Base-by-base conservation (phyloP, 345 rosid species). In the Limnanthes douglasii region DNA sequence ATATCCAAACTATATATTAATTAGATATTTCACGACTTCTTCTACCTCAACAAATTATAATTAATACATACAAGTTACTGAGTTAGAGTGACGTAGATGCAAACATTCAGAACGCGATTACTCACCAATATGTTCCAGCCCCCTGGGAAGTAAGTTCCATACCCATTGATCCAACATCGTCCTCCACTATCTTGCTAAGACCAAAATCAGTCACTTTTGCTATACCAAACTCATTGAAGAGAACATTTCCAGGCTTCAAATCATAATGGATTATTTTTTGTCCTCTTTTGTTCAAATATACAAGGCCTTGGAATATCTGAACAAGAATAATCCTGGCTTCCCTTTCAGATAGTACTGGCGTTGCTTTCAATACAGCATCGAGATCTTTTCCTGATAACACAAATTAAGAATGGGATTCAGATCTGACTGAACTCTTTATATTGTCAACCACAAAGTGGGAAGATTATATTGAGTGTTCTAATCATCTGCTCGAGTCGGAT, bases 131-230 rank as follows among this genome's bases (percentile, higher is more conserved):
- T 21, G 99, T 85, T 60, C 99, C 99, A 47, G 99, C 99, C 57
- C 99, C 99, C 53, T 85, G 99, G 46, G 99, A 92, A 21, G 99
- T 92, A 48, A 92, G 94, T 56, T 92, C 99, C 99, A 85, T 92
- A 31, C 99, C 99, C 65, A 73, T 93, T 15, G 99, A 75, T 48
- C 94, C 96, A 51, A 72, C 83, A 58, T 81, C 68, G 37, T 78
- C 83, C 64, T 92, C 96, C 56, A 92, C 88, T 24, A 92, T 85
- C 69, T 92, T 92, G 72, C 99, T 92, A 39, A 92, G 83, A 58
- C 99, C 99, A 67, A 92, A 92, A 67, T 92, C 99, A 25, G 99
- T 90, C 46, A 92, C 93, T 71, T 92, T 92, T 45, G 99, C 96
- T 22, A 81, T 64, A 35, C 96, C 96, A 48, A 81, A 64, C 53